Evolutionary conservation across 2,329 filamentous ascomycete species (phyloP), one percentile per base, ranked within the genome.

Genomic region (Grosmannia penicillata): DNA sequence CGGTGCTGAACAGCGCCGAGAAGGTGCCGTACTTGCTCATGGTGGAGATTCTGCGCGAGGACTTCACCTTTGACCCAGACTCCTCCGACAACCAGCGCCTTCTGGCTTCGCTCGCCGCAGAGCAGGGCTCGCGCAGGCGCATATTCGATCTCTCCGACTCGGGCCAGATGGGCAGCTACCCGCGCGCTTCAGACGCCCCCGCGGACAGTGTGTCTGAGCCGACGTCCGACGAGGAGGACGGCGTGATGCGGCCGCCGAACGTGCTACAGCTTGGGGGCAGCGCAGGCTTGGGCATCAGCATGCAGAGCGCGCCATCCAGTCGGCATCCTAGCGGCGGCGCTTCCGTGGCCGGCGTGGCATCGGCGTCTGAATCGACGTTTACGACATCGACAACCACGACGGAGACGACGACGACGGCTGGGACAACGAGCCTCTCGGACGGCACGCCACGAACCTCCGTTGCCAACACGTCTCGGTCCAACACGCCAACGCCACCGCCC

Each of bases 21-120:
- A 82, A 86, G 53, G 83, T 91, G 32, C 83, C 83, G 1, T 91
- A 86, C 56, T 58, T 91, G 36, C 66, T 91, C 22, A 87, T 91
- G 82, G 74, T 89, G 3, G 83, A 91, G 53, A 77, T 91, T 18
- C 59, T 91, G 34, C 66, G 78, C 19, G 82, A 89, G 47, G 83
- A 91, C 50, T 89, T 91, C 51, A 78, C 78, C 25, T 91, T 91
- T 49, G 78, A 89, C 48, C 81, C 82, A 1, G 74, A 80, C 24
- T 78, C 75, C 1, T 63, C 70, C 22, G 78, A 84, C 45, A 91
- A 91, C 48, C 69, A 80, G 51, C 66, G 72, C 37, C 59, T 91
- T 18, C 56, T 82, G 25, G 58, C 61, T 10, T 70, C 59, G 8
- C 56, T 82, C n/a, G 44, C 78, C 17, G 61, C 66, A 17, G 74